These are phyloP conservation scores for Chlorella sp. DNA, from an alignment of 139 green algal genomes.

Conservation along the genomic window DNA sequence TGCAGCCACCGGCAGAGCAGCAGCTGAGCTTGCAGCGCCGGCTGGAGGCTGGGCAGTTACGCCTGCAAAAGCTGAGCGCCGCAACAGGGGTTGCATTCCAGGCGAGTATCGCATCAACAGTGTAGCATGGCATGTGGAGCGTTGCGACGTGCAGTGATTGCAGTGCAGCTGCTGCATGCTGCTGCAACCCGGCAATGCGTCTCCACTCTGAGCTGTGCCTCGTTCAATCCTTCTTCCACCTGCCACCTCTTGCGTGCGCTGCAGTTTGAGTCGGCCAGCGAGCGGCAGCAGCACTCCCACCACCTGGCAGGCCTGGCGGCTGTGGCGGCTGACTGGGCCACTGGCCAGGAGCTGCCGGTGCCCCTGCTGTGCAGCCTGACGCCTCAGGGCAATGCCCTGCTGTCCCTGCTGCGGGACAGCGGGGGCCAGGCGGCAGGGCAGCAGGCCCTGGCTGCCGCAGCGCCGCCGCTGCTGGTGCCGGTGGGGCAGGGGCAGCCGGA, in stretches of 20 bases:
- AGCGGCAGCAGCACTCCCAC: neutral
- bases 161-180: too few relatives aligned
- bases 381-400: neutral
- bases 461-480: slow-evolving; percentile 4
- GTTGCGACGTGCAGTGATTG: too few relatives aligned
- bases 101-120: too few relatives aligned
- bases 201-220: too few relatives aligned
- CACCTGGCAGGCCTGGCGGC: slow-evolving; percentile 10
- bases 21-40: neutral
- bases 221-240: neutral
- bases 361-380: slow-evolving; percentile 31
- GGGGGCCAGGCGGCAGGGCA: too few relatives aligned
- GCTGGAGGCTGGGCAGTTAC: slow-evolving; percentile 4
- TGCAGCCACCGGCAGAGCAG: slow-evolving; percentile 1
- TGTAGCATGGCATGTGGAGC: too few relatives aligned
- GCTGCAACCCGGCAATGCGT: too few relatives aligned
- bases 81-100: neutral
- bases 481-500: neutral
- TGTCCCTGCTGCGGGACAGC: neutral
- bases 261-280: neutral
- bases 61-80: slow-evolving; percentile 16
- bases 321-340: neutral
- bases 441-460: neutral
- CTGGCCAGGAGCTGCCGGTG: neutral
- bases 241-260: neutral